Conservation (phyloP, 495 filamentous ascomycete species). For the Penicillium waksmanii region DNA sequence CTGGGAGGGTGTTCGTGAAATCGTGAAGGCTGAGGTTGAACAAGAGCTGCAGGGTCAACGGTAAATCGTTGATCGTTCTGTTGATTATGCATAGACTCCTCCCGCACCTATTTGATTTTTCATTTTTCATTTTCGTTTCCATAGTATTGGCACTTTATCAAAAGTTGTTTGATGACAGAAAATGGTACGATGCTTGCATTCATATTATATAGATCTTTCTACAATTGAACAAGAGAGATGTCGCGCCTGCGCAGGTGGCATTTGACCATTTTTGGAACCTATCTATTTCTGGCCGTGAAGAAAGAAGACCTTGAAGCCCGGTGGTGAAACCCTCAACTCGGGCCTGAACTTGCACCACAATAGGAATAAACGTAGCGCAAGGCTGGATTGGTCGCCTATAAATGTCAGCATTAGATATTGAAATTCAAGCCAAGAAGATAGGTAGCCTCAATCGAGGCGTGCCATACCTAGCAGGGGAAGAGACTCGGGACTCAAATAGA, state of each 20-base stretch:
- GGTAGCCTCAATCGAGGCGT: too few relatives aligned
- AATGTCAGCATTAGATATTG: too few relatives aligned
- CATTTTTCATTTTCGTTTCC: not conserved
- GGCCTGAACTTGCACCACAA: too few relatives aligned
- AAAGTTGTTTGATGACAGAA: constrained; percentile 2
- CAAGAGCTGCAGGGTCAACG: constrained; percentile 36
- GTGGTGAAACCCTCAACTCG: too few relatives aligned
- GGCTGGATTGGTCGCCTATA: too few relatives aligned
- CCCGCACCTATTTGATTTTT: not conserved
- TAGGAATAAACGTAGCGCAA: too few relatives aligned
- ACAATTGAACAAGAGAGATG: not conserved
- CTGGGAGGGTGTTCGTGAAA: constrained; percentile 46
- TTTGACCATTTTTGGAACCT: not conserved
- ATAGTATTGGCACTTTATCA: not conserved
- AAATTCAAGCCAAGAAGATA: too few relatives aligned
- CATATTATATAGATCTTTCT: constrained; percentile 5
- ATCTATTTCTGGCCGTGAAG: not conserved
- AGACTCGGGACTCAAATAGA: too few relatives aligned
- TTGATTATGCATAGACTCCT: constrained; percentile 6
- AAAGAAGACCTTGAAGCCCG: too few relatives aligned
- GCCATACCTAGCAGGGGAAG: too few relatives aligned
- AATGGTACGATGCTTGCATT: constrained; percentile 5
- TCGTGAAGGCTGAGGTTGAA: constrained; percentile 44
- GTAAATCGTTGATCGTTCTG: constrained; percentile 6
- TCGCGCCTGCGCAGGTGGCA: not conserved